A percentile compares a stretch with the other conserved stretches of the same genome.
These are phyloP conservation scores for Vaccinium myrtillus DNA, from an alignment of 148 eudicot species.

Conservation along the genomic window DNA sequence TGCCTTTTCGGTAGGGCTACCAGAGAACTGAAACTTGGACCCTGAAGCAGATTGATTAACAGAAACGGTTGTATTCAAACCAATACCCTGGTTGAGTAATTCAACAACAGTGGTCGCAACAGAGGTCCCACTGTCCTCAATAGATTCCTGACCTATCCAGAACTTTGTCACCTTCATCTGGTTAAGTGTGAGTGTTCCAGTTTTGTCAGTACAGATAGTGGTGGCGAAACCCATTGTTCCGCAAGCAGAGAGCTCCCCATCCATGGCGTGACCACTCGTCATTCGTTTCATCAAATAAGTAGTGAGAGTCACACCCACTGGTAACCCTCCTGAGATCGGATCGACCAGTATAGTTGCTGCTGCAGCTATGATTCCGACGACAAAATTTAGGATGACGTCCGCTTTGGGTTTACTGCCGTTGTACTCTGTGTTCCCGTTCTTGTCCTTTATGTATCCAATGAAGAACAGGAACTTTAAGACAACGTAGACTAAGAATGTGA, in stretches of 20 bases:
- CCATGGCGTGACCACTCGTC: constrained; percentile 15
- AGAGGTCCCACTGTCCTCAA: neutral
- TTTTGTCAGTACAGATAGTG: neutral
- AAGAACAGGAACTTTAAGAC: neutral
- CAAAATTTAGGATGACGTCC: neutral
- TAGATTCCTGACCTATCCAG: neutral
- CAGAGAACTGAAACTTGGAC: neutral
- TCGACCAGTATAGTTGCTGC: neutral
- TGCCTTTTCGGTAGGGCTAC: constrained; percentile 13
- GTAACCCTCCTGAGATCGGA: neutral
- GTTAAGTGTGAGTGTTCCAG: constrained; percentile 15
- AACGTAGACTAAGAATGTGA: neutral
- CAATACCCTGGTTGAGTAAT: neutral
- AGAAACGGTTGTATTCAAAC: constrained; percentile 2
- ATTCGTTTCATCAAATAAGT: constrained; percentile 5
- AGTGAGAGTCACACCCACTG: constrained; percentile 6
- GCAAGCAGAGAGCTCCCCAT: constrained; percentile 13
- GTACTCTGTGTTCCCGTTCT: neutral
- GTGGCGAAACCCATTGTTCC: constrained; percentile 4
- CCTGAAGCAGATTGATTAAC: neutral
- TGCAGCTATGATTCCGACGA: neutral
- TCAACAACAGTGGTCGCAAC: neutral
- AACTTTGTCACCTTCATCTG: constrained; percentile 1
- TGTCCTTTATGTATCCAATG: neutral
- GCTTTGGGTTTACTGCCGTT: neutral